Evolutionary conservation across 2,329 filamentous ascomycete genomes (phyloP).

Genomic region (Calonectria crousiana): DNA sequence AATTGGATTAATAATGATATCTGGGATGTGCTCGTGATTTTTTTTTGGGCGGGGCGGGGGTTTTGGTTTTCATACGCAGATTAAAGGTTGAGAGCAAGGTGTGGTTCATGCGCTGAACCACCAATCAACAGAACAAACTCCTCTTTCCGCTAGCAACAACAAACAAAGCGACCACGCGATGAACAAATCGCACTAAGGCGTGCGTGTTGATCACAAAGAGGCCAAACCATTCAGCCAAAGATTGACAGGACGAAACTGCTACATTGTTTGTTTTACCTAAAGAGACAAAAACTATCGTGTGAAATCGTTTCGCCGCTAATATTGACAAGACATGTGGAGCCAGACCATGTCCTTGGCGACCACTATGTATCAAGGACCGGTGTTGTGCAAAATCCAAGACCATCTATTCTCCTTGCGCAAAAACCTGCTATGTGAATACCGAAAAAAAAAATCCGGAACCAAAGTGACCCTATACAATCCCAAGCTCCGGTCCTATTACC

Average conservation of each 20-base stretch:
- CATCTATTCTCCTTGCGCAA: conserved; percentile 19
- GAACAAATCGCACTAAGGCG: not conserved
- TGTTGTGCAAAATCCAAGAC: conserved; percentile 10
- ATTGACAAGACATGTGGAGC: not conserved
- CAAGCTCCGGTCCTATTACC: conserved; percentile 12
- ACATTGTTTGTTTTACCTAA: not conserved
- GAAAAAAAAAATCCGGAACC: not conserved
- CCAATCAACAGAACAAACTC: not conserved
- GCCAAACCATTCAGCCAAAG: not conserved
- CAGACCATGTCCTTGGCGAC: not conserved
- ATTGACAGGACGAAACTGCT: not conserved
- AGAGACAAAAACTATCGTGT: not conserved
- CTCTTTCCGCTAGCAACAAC: not conserved
- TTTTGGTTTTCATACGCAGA: not conserved
- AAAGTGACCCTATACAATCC: conserved; percentile 9
- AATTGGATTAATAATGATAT: not conserved
- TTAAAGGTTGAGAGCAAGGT: not conserved
- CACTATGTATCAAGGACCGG: not conserved
- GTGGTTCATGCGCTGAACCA: not conserved
- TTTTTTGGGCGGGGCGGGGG: too few species aligned
- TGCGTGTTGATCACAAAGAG: not conserved
- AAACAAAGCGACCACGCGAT: not conserved
- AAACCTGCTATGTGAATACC: conserved; percentile 4
- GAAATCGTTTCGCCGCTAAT: not conserved
- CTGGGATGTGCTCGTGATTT: not conserved